Percentiles rank a stretch among this genome's conserved stretches.
These are phyloP conservation scores for Zygotorulaspora chibaensis DNA, from an alignment of 805 yeast species.

Conservation along the genomic window DNA sequence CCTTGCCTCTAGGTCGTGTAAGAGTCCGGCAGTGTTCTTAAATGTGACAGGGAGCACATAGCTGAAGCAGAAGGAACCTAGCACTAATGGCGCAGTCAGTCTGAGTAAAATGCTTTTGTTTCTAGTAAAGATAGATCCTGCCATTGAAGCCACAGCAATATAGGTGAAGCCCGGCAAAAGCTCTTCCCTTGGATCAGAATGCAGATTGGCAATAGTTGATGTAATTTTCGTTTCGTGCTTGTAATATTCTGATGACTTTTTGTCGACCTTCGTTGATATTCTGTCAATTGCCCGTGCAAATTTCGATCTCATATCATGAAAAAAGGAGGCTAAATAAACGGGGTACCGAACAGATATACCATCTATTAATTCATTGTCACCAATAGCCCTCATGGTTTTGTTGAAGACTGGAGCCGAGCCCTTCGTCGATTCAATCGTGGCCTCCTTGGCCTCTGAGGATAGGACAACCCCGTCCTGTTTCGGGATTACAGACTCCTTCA, in stretches of 20 bases:
- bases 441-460: constrained; percentile 21
- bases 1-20: constrained; percentile 47
- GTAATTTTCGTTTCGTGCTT: constrained; percentile 50
- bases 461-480: constrained; percentile 17
- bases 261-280: constrained; percentile 37
- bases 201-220: constrained; percentile 48
- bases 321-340: constrained; percentile 14
- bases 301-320: constrained; percentile 18
- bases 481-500: constrained; percentile 26
- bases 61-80: constrained; percentile 50
- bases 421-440: constrained; percentile 8
- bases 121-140: constrained; percentile 59
- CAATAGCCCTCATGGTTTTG: constrained; percentile 12
- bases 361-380: constrained; percentile 24
- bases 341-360: constrained; percentile 32
- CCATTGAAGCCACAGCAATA: constrained; percentile 49
- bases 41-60: constrained; percentile 58
- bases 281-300: constrained; percentile 9
- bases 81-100: constrained; percentile 45
- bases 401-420: constrained; percentile 5
- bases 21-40: constrained; percentile 42
- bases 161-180: constrained; percentile 56
- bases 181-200: constrained; percentile 49
- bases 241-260: constrained; percentile 42
- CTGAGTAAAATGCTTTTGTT: constrained; percentile 47